Percentiles rank a stretch among this genome's conserved stretches.
These are phyloP conservation scores for Abrus pulchellus DNA, from an alignment of 306 rosid genomes.

Conservation along the genomic window DNA sequence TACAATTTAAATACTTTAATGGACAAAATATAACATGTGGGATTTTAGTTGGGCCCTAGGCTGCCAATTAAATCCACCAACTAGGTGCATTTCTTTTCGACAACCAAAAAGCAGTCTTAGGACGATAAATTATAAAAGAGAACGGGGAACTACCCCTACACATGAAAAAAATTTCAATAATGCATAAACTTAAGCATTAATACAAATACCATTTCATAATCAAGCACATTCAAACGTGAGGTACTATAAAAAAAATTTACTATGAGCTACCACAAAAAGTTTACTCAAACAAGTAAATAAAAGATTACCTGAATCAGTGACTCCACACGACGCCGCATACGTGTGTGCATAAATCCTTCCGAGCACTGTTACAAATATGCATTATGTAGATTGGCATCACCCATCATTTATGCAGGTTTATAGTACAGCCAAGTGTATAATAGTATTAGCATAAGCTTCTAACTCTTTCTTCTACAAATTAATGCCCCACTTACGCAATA, in stretches of 20 bases:
- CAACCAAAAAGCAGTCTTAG: not conserved
- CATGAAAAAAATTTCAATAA: not conserved
- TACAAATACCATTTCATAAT: not conserved
- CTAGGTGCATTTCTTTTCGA: conserved; percentile 28
- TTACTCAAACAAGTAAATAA: conserved; percentile 40
- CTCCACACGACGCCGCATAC: conserved; percentile 99
- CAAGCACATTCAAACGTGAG: conserved; percentile 30
- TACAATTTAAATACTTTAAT: conserved; percentile 14
- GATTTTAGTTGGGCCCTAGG: conserved; percentile 11
- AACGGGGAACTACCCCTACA: not conserved
- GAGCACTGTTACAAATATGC: conserved; percentile 72
- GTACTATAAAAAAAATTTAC: not conserved
- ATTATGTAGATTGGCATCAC: conserved; percentile 38
- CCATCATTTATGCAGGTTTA: conserved; percentile 22
- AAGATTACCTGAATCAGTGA: conserved; percentile 83
- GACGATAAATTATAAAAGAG: not conserved
- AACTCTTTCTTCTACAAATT: not conserved
- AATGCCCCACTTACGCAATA: not conserved
- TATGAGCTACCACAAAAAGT: conserved; percentile 32
- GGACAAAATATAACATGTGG: conserved; percentile 17
- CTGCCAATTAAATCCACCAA: conserved; percentile 26
- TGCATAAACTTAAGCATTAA: not conserved
- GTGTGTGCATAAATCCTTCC: conserved; percentile 97
- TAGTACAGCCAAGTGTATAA: conserved; percentile 17
- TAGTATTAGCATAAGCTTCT: conserved; percentile 30